A percentile compares a stretch with the other conserved stretches of the same genome.
Evolutionary conservation across 2,329 filamentous ascomycete species (phyloP).

Genomic region (Dactylonectria macrodidyma): DNA sequence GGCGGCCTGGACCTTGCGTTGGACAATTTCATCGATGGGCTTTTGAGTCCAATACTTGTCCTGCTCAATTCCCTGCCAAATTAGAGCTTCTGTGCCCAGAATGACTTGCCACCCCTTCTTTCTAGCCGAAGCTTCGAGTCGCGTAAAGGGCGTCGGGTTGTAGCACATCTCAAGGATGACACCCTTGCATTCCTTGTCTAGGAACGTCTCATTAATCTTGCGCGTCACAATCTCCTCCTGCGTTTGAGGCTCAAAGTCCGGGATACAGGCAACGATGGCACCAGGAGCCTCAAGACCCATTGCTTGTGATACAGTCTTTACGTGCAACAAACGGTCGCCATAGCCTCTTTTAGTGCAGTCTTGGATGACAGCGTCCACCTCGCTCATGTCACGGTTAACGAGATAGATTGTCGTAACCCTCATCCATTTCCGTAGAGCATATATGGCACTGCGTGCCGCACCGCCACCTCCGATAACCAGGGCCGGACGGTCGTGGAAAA

Average conservation of each 20-base stretch:
- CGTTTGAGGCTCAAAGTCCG: conserved; percentile 80
- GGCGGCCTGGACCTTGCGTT: conserved; percentile 43
- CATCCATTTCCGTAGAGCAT: conserved; percentile 80
- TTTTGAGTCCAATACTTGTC: conserved; percentile 76
- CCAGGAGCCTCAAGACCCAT: conserved; percentile 70
- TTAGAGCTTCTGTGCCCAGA: conserved; percentile 81
- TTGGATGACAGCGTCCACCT: conserved; percentile 76
- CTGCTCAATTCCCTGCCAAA: conserved; percentile 84
- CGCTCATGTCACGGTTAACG: conserved; percentile 79
- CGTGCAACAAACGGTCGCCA: conserved; percentile 72
- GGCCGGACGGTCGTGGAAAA: conserved; percentile 73
- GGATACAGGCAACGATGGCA: conserved; percentile 81
- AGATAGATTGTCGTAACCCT: conserved; percentile 79
- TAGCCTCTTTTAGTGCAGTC: conserved; percentile 75
- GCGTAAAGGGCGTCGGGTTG: conserved; percentile 79
- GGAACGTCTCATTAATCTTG: conserved; percentile 65
- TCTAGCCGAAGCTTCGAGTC: conserved; percentile 73
- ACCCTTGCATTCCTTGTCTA: conserved; percentile 69
- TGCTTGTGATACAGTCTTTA: conserved; percentile 74
- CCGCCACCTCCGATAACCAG: conserved; percentile 85
- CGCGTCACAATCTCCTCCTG: conserved; percentile 74
- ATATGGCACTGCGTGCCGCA: conserved; percentile 84
- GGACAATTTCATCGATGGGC: conserved; percentile 65
- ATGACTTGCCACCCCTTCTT: conserved; percentile 80
- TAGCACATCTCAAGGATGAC: conserved; percentile 88